Evolutionary conservation across 2,329 filamentous ascomycete genomes (phyloP).

Genomic region (Rutstroemia sp.): DNA sequence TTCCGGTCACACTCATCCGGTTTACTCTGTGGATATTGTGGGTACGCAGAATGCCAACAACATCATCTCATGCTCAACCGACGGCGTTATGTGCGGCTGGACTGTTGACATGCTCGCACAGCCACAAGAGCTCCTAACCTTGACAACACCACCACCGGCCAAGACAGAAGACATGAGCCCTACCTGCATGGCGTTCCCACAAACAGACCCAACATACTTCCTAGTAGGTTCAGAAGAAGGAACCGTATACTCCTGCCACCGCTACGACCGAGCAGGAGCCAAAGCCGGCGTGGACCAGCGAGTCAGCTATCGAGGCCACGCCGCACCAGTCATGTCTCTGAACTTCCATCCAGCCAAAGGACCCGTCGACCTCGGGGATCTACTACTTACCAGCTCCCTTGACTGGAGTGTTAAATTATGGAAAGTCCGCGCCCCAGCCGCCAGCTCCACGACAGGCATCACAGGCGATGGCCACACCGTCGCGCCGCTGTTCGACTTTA

Average conservation of each 20-base stretch:
- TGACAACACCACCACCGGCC: conserved; percentile 76
- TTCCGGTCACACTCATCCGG: conserved; percentile 89
- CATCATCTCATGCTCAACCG: conserved; percentile 93
- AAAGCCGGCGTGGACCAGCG: conserved; percentile 92
- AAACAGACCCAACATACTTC: conserved; percentile 95
- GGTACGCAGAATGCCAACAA: conserved; percentile 99
- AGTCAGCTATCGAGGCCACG: conserved; percentile 82
- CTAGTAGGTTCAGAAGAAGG: conserved; percentile 96
- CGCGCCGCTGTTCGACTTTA: conserved; percentile 77
- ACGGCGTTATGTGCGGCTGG: conserved; percentile 95
- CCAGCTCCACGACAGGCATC: conserved; percentile 51
- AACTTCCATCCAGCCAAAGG: conserved; percentile 92
- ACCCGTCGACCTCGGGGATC: conserved; percentile 86
- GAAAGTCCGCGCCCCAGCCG: conserved; percentile 80
- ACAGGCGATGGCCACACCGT: conserved; percentile 45
- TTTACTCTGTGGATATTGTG: conserved; percentile 92
- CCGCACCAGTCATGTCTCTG: conserved; percentile 90
- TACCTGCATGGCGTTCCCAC: conserved; percentile 89
- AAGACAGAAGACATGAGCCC: conserved; percentile 94
- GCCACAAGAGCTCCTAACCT: conserved; percentile 86
- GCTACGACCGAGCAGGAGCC: conserved; percentile 93
- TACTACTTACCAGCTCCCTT: conserved; percentile 84
- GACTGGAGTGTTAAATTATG: conserved; percentile 98
- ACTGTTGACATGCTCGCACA: conserved; percentile 96
- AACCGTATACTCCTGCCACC: conserved; percentile 89